Evolutionary conservation across 108 stramenopile species (phyloP), one percentile per base, ranked within the genome.

Genomic region (Cyclotella sp.): DNA sequence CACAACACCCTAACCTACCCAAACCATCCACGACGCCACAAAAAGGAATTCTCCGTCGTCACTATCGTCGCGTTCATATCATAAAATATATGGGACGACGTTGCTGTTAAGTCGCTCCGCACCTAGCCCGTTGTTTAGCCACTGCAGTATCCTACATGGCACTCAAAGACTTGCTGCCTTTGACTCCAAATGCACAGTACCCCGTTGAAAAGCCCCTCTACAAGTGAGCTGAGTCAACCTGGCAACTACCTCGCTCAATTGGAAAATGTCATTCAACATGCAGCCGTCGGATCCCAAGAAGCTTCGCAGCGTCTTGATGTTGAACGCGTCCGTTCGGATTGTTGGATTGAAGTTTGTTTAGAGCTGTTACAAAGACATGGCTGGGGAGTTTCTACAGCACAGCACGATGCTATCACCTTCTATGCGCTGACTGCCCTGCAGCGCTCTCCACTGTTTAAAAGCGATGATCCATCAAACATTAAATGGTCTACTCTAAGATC

Each of bases 371-470:
- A 54, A 27, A 19, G 75, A 19, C 75, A 57, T 34, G 75, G 65
- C 14, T 75, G 75, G 75, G 75, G 65, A 26, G 41, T 1, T 8
- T 22, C 41, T 19, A 19, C 51, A 34, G 42, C 63, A 14, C 51
- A 54, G 39, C 42, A 66, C 44, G 66, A 75, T 59, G 65, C 65
- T 5, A 53, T 75, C 34, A 53, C 75, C 11, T 89, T 89, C 43
- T 89, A 82, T 55, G 85, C 83, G 3, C 61, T 89, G 47, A 85
- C 88, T 11, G 73, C 85, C 3, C 70, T 85, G 62, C 77, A 75
- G 19, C 70, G 85, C 40, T 71, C 70, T 51, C 64, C 66, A 9
- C 22, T 60, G 0, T 59, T 68, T 42, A 4, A 21, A 66, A 57
- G 55, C 21, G 28, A 58, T 13, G 42, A 22, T 54, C 75, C 66